These are phyloP conservation scores for Hypoxylon rickii DNA, from an alignment of 495 filamentous ascomycete species.

Conservation along the genomic window DNA sequence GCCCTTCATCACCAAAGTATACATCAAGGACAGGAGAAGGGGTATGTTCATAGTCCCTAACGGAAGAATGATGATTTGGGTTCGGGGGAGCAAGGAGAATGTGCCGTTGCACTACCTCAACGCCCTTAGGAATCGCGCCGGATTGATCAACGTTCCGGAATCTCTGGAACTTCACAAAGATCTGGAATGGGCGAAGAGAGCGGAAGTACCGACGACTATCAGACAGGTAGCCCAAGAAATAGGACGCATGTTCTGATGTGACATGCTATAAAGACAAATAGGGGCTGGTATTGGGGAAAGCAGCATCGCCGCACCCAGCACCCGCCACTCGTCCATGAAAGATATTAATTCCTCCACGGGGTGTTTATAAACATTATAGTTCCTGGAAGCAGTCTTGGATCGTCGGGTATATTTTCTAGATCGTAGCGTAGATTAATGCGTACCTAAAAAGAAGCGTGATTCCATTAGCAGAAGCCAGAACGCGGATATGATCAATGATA, in stretches of 20 bases:
- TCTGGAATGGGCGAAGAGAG: not conserved
- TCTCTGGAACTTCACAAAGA: not conserved
- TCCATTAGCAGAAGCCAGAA: too few species aligned
- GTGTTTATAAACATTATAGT: too few species aligned
- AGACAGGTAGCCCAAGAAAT: slow-evolving; percentile 7
- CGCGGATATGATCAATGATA: too few species aligned
- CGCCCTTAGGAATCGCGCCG: not conserved
- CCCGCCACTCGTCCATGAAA: too few species aligned
- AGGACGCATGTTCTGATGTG: not conserved
- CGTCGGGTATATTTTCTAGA: too few species aligned
- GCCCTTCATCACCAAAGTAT: not conserved
- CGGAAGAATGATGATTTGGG: slow-evolving; percentile 11
- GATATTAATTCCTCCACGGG: too few species aligned
- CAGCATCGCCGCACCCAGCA: too few species aligned
- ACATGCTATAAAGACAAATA: too few species aligned
- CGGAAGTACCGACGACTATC: not conserved
- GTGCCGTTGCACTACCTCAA: not conserved
- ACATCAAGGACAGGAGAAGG: not conserved
- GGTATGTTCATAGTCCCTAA: slow-evolving; percentile 8
- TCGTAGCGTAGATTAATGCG: too few species aligned
- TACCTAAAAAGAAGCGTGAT: too few species aligned
- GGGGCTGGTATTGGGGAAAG: too few species aligned
- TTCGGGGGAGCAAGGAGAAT: not conserved
- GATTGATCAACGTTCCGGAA: not conserved
- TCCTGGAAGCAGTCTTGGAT: too few species aligned